Base-by-base conservation (phyloP, 495 filamentous ascomycete genomes). In the Lasiosphaeriaceae sp. region DNA sequence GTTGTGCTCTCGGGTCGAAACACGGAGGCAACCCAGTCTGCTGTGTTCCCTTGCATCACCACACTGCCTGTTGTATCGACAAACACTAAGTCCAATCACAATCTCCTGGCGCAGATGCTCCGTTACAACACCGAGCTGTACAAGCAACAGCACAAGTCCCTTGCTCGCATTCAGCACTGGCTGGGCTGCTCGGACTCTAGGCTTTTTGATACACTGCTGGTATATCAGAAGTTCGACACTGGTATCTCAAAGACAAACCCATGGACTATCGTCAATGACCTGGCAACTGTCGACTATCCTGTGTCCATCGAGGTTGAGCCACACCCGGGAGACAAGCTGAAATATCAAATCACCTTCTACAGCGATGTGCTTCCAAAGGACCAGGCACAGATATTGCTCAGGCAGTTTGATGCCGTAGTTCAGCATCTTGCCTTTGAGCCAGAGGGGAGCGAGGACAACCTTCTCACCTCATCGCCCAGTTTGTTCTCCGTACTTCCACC, bases 121-220 rank as follows among this genome's bases (percentile, higher is more conserved):
- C 64, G 71, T 7, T 80, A 77, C 46, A 93, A 89, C 68, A 73
- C 81, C 1, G 66, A 66, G 22, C 64, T 89, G 26, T 77, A 83
- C 52, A 83, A 81, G 51, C 76, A 90, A 61, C 90, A 92, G 55
- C 87, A 87, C 61, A 82, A 83, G 0, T 81, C 89, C 4, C 69
- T 94, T 16, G 70, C 77, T 6, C 77, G 80, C 22, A 83, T 94
- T 35, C 89, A 91, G 59, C 78, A 80, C 24, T 86, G 83, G 79
- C 73, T 86, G 47, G 83, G 82, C 3, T 74, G 71, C 47, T 72
- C 79, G 0, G 78, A 86, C 29, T 71, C 79, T 20, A 73, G 75
- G 12, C 76, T 90, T 2, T 92, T 95, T 61, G 90, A 95, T 67
- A 89, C 89, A 0, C 70, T 95, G 26, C 84, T 95, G 65, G 85